Evolutionary conservation across 2,329 filamentous ascomycete species (phyloP).

Genomic region (Phyllosticta ampelicida): DNA sequence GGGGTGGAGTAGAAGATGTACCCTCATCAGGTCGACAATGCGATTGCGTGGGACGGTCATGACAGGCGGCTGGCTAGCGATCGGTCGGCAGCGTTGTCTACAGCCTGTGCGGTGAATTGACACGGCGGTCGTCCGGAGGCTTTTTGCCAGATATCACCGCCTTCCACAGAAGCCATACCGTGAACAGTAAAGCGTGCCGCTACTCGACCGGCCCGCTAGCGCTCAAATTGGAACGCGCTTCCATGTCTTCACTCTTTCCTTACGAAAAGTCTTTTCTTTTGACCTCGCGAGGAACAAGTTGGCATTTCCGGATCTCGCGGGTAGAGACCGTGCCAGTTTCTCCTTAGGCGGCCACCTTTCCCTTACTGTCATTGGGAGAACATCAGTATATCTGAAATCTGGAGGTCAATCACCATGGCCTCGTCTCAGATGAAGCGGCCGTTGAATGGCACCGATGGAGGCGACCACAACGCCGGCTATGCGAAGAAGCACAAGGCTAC

Average conservation of each 20-base stretch:
- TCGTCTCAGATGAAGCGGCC: background rate
- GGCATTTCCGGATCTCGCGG: too few species aligned
- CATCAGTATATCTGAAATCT: background rate
- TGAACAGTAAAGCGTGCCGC: background rate
- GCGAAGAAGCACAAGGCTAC: background rate
- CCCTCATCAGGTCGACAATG: conserved; percentile 66
- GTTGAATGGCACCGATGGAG: background rate
- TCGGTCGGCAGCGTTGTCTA: background rate
- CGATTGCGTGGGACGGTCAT: conserved; percentile 45
- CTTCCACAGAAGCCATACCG: background rate
- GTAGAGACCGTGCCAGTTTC: too few species aligned
- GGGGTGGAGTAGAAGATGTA: conserved; percentile 24
- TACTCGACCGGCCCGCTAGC: background rate
- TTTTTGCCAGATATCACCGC: background rate
- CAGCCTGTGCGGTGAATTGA: background rate
- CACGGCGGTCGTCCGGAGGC: background rate
- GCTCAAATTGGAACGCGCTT: background rate
- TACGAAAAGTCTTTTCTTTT: background rate
- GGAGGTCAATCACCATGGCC: background rate
- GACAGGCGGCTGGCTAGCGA: background rate
- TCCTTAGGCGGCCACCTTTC: too few species aligned
- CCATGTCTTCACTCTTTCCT: background rate
- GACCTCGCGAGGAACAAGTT: too few species aligned
- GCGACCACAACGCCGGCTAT: background rate
- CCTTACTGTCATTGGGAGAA: background rate